phyloP scores from a whole-genome alignment of 2,329 filamentous ascomycete species.

The Ciborinia camelliae region DNA sequence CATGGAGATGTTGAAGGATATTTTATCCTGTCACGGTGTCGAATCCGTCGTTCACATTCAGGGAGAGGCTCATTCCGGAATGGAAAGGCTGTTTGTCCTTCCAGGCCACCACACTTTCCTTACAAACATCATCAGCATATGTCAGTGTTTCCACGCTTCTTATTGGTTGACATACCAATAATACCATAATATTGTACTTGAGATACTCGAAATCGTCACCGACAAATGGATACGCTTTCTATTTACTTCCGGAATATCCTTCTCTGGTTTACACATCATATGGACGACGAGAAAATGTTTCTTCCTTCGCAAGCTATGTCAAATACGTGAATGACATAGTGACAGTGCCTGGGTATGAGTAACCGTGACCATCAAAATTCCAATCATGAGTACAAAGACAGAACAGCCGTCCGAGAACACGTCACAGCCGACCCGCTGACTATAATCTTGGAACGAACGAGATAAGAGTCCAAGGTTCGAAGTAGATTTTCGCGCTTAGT shows the following conservation, averaged over 20 bases:
- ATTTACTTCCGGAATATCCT: slow-evolving; percentile 3
- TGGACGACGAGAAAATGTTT: background rate
- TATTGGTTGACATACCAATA: slow-evolving; percentile 5
- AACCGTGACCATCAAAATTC: background rate
- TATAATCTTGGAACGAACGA: background rate
- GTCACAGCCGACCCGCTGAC: background rate
- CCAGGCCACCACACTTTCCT: background rate
- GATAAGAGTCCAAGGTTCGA: too few relatives aligned
- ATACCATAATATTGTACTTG: background rate
- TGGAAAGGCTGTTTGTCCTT: background rate
- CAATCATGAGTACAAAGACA: background rate
- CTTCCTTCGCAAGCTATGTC: background rate
- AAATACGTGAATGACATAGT: background rate
- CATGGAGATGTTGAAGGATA: background rate
- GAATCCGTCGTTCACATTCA: background rate
- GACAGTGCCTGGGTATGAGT: background rate
- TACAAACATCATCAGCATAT: background rate
- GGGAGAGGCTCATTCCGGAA: background rate
- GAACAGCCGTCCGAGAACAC: background rate
- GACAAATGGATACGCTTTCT: background rate
- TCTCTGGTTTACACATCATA: background rate
- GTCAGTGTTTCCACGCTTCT: background rate
- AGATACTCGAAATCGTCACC: background rate
- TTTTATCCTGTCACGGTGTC: background rate
- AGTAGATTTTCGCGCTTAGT: background rate